Conservation (phyloP, 345 rosid species). For the Lepidium sativum region DNA sequence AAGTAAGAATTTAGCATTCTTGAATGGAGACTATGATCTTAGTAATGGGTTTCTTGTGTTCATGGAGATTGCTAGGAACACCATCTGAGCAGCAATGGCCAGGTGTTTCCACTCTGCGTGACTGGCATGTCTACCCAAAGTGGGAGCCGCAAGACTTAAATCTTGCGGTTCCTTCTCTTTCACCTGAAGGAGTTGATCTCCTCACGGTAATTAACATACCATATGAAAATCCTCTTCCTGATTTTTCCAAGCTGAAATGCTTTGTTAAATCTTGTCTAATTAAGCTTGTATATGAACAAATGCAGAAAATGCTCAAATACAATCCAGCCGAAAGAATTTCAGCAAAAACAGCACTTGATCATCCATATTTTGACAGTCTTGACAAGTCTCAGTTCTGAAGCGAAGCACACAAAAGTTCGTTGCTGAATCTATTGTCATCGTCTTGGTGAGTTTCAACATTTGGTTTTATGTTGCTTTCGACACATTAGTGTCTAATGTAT, state of each 20-base stretch:
- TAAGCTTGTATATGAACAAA: constrained; percentile 9
- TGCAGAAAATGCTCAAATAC: constrained; percentile 77
- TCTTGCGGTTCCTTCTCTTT: constrained; percentile 68
- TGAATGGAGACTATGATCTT: neutral
- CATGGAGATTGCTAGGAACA: constrained; percentile 71
- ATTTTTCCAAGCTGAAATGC: neutral
- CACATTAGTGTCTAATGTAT: neutral
- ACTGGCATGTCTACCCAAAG: constrained; percentile 86
- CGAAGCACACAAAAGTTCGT: neutral
- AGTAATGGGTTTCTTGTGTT: neutral
- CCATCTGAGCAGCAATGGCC: constrained; percentile 85
- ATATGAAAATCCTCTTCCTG: neutral
- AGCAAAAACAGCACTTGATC: too few relatives aligned
- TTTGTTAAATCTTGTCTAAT: neutral
- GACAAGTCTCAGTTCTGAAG: constrained; percentile 89
- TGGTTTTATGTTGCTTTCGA: neutral
- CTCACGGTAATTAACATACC: constrained; percentile 41
- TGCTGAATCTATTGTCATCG: constrained; percentile 30
- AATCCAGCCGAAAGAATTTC: constrained; percentile 80
- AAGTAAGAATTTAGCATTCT: neutral
- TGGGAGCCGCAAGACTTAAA: constrained; percentile 77
- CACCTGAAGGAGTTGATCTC: constrained; percentile 78
- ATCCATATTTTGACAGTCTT: constrained; percentile 78
- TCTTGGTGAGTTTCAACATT: constrained; percentile 38
- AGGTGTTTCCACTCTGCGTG: constrained; percentile 69